Base-by-base conservation (phyloP, 2,329 filamentous ascomycete species). In the Allantophomopsis lycopodina region DNA sequence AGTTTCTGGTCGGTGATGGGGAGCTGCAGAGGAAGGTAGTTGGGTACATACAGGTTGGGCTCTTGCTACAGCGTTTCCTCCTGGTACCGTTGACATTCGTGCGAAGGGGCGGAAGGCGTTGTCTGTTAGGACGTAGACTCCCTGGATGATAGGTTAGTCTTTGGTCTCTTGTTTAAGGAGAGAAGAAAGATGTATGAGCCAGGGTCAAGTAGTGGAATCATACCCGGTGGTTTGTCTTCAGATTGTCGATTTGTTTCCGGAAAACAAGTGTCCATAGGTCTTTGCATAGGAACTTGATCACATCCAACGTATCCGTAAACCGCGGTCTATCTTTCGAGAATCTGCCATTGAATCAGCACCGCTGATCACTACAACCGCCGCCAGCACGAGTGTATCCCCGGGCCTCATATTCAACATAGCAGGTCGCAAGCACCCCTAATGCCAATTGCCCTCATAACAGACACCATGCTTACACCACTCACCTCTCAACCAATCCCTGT, bases 241-340 rank as follows among this genome's bases (percentile, higher is more conserved):
- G 70, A 58, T 98, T 98, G 61, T 98, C 91, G 55, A 98, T 85
- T 60, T 96, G 93, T 63, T 98, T 98, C 57, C 84, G 74, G 61
- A 95, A 98, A 13, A 95, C 75, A 15, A 96, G 69, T 28, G 78
- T 87, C 91, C 91, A 98, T 35, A 98, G 70, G 59, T 98, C 91
- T 66, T 98, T 98, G 73, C 91, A 98, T 37, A 98, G 69, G 55
- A 98, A 96, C 60, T 98, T 98, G 58, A 98, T 98, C 37, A 88
- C 83, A 56, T 96, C 91, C 33, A 98, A 75, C 4, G 88, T 88
- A 51, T 94, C 87, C 45, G 81, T 84, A 56, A 95, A 93, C 37
- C 87, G 83, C 32, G 89, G 86, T 38, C 86, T 73, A 57, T 93
- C 83, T 55, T 75, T 71, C 8, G 83, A 86, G 65, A 91, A 88